phyloP scores from a whole-genome alignment of 78 protist species.

The Dictyostelium citrinum region DNA sequence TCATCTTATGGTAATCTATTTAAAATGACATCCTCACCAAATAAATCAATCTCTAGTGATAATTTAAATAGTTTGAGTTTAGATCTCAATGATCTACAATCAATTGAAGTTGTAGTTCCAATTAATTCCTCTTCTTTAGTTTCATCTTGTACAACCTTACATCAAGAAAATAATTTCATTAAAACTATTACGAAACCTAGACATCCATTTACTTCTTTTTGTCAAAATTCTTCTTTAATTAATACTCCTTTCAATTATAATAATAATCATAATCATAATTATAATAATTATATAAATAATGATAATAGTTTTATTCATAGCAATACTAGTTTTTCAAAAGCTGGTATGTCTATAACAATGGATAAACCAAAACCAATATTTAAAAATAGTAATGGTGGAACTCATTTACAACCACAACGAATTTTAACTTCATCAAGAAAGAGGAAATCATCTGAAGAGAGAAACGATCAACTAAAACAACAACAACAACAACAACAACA shows the following conservation, averaged over 20 bases:
- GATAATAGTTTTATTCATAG: neutral
- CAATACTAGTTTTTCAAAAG: neutral
- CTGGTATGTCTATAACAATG: neutral
- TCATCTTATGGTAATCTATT: neutral
- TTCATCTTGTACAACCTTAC: neutral
- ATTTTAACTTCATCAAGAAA: neutral
- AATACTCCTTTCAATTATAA: neutral
- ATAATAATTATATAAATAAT: neutral
- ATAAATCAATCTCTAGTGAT: neutral
- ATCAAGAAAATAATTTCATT: neutral
- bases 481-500: neutral
- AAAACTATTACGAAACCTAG: neutral
- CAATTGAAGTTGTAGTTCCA: neutral
- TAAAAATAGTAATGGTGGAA: neutral
- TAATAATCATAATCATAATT: neutral
- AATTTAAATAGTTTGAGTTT: neutral
- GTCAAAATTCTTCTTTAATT: neutral
- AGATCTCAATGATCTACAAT: neutral
- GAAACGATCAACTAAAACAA: neutral
- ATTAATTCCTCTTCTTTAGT: neutral
- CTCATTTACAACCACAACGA: neutral
- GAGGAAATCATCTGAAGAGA: neutral
- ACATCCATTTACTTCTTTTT: neutral
- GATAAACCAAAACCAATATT: neutral
- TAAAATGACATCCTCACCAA: neutral